Percentiles rank a stretch among this genome's conserved stretches.
Conservation (phyloP, 2,329 filamentous ascomycete species). For the Xylaria sp. region DNA sequence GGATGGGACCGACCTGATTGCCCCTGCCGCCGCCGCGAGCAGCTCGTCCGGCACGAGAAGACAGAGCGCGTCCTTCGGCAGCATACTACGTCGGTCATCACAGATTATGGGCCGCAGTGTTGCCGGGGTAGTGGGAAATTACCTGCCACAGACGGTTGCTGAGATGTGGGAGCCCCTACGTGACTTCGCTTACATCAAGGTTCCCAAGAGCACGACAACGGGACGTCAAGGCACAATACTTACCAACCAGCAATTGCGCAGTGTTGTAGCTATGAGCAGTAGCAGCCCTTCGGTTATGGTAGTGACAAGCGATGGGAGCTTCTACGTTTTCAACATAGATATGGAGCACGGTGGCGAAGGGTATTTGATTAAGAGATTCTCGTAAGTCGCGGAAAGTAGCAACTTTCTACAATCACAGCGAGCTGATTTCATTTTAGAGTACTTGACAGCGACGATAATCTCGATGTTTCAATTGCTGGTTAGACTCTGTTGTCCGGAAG, state of each 20-base stretch:
- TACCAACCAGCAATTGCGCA: slow-evolving; percentile 69
- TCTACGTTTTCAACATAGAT: slow-evolving; percentile 95
- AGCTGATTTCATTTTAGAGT: slow-evolving; percentile 53
- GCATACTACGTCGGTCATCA: slow-evolving; percentile 91
- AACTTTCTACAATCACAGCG: slow-evolving; percentile 2
- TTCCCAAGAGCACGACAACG: slow-evolving; percentile 70
- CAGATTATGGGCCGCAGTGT: slow-evolving; percentile 92
- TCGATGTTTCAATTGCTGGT: slow-evolving; percentile 61
- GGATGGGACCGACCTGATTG: slow-evolving; percentile 57
- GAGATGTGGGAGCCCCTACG: slow-evolving; percentile 97
- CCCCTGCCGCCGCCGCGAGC: slow-evolving; percentile 43
- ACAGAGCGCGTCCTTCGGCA: slow-evolving; percentile 83
- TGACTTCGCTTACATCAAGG: slow-evolving; percentile 96
- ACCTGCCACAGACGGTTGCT: slow-evolving; percentile 90
- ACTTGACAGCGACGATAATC: slow-evolving; percentile 65
- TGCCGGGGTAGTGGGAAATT: slow-evolving; percentile 88
- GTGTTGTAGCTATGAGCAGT: slow-evolving; percentile 97
- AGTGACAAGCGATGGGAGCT: slow-evolving; percentile 93
- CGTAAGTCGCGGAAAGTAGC: slow-evolving; percentile 68
- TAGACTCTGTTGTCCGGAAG: neutral
- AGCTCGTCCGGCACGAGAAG: slow-evolving; percentile 55
- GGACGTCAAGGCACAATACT: slow-evolving; percentile 43
- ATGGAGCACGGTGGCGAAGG: slow-evolving; percentile 95
- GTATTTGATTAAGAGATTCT: slow-evolving; percentile 89
- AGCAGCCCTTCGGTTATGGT: slow-evolving; percentile 98